Percentiles rank a stretch among this genome's conserved stretches.
Conservation (phyloP, 2,329 filamentous ascomycete genomes). For the Erysiphe pulchra region DNA sequence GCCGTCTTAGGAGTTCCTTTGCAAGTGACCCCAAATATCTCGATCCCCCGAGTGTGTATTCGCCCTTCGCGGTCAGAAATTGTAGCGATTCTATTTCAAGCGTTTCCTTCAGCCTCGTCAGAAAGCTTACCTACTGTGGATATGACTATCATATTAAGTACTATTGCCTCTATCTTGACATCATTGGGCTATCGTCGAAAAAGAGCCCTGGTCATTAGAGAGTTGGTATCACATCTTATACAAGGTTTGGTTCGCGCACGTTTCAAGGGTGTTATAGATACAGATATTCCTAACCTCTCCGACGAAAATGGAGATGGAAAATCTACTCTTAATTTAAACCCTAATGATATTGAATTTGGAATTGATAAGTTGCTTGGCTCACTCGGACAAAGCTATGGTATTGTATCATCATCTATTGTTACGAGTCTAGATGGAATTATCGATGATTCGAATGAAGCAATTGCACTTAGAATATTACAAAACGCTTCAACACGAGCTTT, state of each 20-base stretch:
- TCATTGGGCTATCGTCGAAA: conserved; percentile 61
- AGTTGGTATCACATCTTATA: conserved; percentile 61
- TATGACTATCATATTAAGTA: conserved; percentile 54
- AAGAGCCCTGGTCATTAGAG: conserved; percentile 70
- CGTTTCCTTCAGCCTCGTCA: conserved; percentile 37
- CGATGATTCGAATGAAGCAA: conserved; percentile 25
- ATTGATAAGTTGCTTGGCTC: conserved; percentile 36
- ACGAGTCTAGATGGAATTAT: conserved; percentile 2
- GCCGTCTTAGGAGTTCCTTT: conserved; percentile 36
- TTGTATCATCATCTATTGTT: conserved; percentile 17
- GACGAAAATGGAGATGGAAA: conserved; percentile 23
- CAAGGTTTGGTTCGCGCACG: conserved; percentile 71
- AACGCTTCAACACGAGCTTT: conserved; percentile 37
- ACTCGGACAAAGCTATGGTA: conserved; percentile 35
- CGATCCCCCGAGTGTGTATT: conserved; percentile 29
- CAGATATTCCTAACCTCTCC: conserved; percentile 48
- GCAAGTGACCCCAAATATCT: conserved; percentile 18
- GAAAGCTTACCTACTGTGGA: conserved; percentile 51
- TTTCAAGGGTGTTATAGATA: conserved; percentile 82
- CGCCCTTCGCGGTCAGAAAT: conserved; percentile 36
- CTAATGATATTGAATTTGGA: conserved; percentile 38
- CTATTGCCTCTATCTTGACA: conserved; percentile 67
- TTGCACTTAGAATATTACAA: conserved; percentile 29
- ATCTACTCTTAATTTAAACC: conserved; percentile 32
- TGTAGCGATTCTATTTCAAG: conserved; percentile 36